phyloP scores from a whole-genome alignment of 306 rosid species.

The Dryas drummondii region DNA sequence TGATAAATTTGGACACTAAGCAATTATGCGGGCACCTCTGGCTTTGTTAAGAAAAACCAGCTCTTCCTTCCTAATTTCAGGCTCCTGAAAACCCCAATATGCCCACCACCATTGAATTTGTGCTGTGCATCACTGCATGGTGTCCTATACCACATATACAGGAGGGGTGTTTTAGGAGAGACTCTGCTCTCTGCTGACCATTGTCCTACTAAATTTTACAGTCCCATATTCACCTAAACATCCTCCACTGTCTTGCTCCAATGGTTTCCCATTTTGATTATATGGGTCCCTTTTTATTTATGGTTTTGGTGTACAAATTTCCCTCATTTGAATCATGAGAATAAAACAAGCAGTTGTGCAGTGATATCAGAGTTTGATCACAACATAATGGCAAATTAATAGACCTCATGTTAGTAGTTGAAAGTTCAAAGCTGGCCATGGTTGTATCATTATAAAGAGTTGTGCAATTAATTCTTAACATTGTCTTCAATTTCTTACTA shows the following conservation, averaged over 20 bases:
- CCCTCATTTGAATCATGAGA: neutral
- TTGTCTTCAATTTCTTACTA: too few species aligned
- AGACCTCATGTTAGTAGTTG: conserved; percentile 25
- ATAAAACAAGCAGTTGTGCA: conserved; percentile 5
- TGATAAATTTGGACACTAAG: too few species aligned
- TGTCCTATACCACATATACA: too few species aligned
- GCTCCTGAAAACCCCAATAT: too few species aligned
- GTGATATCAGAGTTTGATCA: neutral
- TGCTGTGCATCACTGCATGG: too few species aligned
- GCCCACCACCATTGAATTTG: too few species aligned
- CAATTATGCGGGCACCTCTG: conserved; percentile 15
- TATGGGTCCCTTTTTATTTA: neutral
- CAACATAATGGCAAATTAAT: neutral
- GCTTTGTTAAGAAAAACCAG: neutral
- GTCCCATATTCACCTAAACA: neutral
- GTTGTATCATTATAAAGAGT: neutral
- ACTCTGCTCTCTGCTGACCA: too few species aligned
- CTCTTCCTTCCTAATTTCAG: too few species aligned
- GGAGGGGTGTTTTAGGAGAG: too few species aligned
- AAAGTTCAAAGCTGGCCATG: conserved; percentile 19
- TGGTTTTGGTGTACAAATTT: conserved; percentile 1
- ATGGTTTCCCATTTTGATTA: neutral
- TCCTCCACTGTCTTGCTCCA: neutral
- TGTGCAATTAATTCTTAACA: neutral
- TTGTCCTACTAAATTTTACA: neutral